Percentiles rank a stretch among this genome's conserved stretches.
phyloP scores from a whole-genome alignment of 2,329 filamentous ascomycete genomes.

The Fusarium tjaetaba region DNA sequence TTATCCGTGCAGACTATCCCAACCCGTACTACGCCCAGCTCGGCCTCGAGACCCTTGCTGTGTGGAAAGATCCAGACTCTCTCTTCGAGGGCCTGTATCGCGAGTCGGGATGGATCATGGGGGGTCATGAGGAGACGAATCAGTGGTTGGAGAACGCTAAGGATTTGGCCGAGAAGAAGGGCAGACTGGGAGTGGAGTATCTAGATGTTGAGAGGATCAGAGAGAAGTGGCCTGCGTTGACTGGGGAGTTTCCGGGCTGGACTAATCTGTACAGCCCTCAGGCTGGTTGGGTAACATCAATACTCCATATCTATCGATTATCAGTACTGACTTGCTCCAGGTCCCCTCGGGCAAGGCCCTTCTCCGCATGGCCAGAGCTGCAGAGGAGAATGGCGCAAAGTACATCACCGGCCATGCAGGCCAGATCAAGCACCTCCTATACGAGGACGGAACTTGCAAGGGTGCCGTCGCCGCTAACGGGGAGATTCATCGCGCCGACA shows the following conservation, averaged over 20 bases:
- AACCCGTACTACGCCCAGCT: conserved; percentile 66
- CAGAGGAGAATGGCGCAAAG: conserved; percentile 39
- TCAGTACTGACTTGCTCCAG: not conserved
- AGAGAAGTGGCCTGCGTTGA: conserved; percentile 44
- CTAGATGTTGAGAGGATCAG: conserved; percentile 41
- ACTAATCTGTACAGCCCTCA: conserved; percentile 42
- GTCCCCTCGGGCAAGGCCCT: conserved; percentile 43
- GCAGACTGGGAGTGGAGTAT: conserved; percentile 40
- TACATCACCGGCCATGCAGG: conserved; percentile 45
- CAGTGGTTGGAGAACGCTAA: conserved; percentile 45
- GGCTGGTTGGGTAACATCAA: conserved; percentile 45
- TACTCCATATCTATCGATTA: not conserved
- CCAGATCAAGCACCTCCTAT: conserved; percentile 36
- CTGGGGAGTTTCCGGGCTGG: conserved; percentile 42
- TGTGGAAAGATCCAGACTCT: conserved; percentile 44
- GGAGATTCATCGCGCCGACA: conserved; percentile 61
- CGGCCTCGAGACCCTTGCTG: conserved; percentile 44
- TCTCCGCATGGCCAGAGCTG: conserved; percentile 46
- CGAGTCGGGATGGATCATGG: conserved; percentile 47
- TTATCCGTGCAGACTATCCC: conserved; percentile 68
- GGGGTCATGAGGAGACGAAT: conserved; percentile 41
- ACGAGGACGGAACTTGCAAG: conserved; percentile 41
- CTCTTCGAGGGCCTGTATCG: conserved; percentile 46
- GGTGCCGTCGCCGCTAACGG: conserved; percentile 63
- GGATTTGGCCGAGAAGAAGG: conserved; percentile 36